Percentiles rank a stretch among this genome's conserved stretches.
Conservation (phyloP, 805 yeast genomes). For the Henningerozyma blattae region DNA sequence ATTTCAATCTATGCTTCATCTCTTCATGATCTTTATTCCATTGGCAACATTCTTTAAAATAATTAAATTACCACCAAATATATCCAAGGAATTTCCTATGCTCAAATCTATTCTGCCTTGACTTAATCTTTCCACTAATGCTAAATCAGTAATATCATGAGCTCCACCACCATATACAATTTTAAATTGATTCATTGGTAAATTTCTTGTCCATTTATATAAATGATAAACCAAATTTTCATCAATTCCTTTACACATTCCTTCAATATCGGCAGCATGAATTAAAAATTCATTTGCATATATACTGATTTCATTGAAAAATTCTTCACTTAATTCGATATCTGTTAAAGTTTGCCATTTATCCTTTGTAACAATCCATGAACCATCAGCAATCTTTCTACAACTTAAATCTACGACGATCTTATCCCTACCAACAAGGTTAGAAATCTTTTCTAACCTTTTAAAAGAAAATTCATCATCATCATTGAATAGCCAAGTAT, state of each 20-base stretch:
- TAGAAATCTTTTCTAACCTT: slow-evolving; percentile 40
- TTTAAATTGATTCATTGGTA: slow-evolving; percentile 48
- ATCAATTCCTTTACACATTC: slow-evolving; percentile 88
- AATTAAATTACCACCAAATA: slow-evolving; percentile 83
- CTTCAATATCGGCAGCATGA: slow-evolving; percentile 99
- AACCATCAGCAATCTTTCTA: slow-evolving; percentile 28
- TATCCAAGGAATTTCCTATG: slow-evolving; percentile 84
- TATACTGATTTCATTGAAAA: slow-evolving; percentile 40
- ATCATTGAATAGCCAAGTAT: slow-evolving; percentile 66
- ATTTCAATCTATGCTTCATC: background rate
- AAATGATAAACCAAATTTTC: slow-evolving; percentile 56
- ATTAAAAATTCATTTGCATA: slow-evolving; percentile 82
- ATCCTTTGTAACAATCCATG: slow-evolving; percentile 95
- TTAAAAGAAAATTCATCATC: slow-evolving; percentile 38
- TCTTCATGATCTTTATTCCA: slow-evolving; percentile 44
- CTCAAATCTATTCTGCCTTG: slow-evolving; percentile 82
- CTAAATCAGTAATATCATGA: slow-evolving; percentile 54
- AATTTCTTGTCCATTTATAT: slow-evolving; percentile 55
- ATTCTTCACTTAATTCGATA: slow-evolving; percentile 39
- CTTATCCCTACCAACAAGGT: slow-evolving; percentile 47
- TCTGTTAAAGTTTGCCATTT: slow-evolving; percentile 90
- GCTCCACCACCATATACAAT: slow-evolving; percentile 98
- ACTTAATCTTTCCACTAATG: slow-evolving; percentile 54
- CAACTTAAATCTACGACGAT: slow-evolving; percentile 90
- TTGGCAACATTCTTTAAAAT: slow-evolving; percentile 57